Evolutionary conservation across 345 rosid genomes (phyloP).

Genomic region (Gossypium longicalyx): DNA sequence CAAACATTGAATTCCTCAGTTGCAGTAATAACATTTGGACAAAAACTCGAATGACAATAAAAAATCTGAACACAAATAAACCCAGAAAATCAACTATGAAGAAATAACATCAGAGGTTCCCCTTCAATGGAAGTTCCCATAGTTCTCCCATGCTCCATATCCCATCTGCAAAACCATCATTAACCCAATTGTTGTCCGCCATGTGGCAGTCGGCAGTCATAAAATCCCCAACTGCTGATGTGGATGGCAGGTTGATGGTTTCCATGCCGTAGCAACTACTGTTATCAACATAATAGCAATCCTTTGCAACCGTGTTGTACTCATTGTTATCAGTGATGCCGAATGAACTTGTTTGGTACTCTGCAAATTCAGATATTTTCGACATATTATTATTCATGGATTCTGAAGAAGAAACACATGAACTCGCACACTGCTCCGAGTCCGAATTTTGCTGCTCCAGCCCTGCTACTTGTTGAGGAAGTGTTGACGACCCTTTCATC

Average conservation of each 20-base stretch:
- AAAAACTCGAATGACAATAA: not conserved
- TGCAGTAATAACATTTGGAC: not conserved
- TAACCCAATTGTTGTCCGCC: slow-evolving; percentile 29
- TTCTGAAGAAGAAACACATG: slow-evolving; percentile 33
- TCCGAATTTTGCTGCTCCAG: slow-evolving; percentile 27
- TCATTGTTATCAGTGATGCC: not conserved
- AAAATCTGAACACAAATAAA: not conserved
- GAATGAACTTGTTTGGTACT: slow-evolving; percentile 20
- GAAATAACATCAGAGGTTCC: not conserved
- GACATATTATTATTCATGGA: slow-evolving; percentile 22
- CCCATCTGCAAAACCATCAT: slow-evolving; percentile 28
- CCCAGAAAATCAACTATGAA: not conserved
- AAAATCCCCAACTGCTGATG: slow-evolving; percentile 17
- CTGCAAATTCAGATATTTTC: slow-evolving; percentile 18
- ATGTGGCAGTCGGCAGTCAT: slow-evolving; percentile 18
- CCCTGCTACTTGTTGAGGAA: slow-evolving; percentile 15
- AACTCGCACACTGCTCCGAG: slow-evolving; percentile 25
- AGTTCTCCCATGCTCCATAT: slow-evolving; percentile 40
- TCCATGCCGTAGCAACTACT: slow-evolving; percentile 26
- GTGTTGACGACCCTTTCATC: slow-evolving; percentile 18
- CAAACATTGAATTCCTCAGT: not conserved
- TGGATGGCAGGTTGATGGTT: slow-evolving; percentile 7
- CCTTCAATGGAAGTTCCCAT: slow-evolving; percentile 25
- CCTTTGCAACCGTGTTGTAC: slow-evolving; percentile 8
- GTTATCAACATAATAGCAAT: slow-evolving; percentile 3